These are phyloP conservation scores for Blastocystis sp. DNA, from an alignment of 352 stramenopile species.

Conservation along the genomic window DNA sequence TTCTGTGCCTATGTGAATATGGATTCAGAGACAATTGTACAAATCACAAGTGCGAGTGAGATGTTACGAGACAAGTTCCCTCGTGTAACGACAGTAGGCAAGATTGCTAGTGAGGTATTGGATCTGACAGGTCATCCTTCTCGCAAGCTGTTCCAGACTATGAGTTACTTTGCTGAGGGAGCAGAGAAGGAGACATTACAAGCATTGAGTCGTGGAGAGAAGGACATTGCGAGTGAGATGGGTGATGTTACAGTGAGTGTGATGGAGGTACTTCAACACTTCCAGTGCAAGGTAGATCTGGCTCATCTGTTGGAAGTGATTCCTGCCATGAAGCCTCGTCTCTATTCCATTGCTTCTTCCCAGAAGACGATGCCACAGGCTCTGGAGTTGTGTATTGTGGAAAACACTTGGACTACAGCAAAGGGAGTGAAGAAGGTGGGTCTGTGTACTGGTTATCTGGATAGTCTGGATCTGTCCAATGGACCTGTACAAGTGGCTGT, in stretches of 20 bases:
- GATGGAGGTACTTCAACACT: constrained; percentile 74
- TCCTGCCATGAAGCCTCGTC: constrained; percentile 75
- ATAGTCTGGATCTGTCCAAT: constrained; percentile 68
- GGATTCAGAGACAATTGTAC: constrained; percentile 72
- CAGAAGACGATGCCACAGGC: constrained; percentile 76
- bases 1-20: constrained; percentile 73
- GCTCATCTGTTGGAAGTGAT: constrained; percentile 72
- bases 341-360: constrained; percentile 80
- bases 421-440: constrained; percentile 74
- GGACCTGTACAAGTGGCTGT: constrained; percentile 71
- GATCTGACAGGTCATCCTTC: constrained; percentile 74
- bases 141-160: constrained; percentile 77
- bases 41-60: constrained; percentile 69
- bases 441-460: constrained; percentile 85
- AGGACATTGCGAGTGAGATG: constrained; percentile 65
- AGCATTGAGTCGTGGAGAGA: not conserved
- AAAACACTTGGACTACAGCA: constrained; percentile 77
- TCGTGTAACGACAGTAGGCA: constrained; percentile 75
- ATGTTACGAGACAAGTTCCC: constrained; percentile 62
- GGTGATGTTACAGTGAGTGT: constrained; percentile 69
- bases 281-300: constrained; percentile 71
- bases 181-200: constrained; percentile 68
- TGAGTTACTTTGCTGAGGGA: constrained; percentile 69
- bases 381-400: constrained; percentile 76
- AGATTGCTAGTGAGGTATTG: constrained; percentile 74